Evolutionary conservation across 2,329 filamentous ascomycete species (phyloP).

Genomic region (Xylaria sp.): DNA sequence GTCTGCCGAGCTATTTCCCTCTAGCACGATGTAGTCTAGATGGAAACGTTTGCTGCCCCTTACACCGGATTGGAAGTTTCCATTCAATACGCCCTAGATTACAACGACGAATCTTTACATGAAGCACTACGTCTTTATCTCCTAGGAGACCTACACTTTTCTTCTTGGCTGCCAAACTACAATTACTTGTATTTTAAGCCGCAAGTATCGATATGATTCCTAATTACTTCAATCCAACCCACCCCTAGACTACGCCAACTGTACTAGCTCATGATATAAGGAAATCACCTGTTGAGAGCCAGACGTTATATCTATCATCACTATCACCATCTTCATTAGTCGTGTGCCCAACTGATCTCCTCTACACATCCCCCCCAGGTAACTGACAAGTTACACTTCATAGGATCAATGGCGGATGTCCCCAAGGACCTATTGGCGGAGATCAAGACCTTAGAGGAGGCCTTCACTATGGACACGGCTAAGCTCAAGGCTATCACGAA

Average conservation of each 20-base stretch:
- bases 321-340: constrained; percentile 17
- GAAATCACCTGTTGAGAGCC: constrained; percentile 18
- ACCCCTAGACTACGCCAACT: neutral
- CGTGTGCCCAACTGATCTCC: constrained; percentile 3
- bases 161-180: neutral
- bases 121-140: neutral
- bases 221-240: neutral
- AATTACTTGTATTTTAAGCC: neutral
- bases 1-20: constrained; percentile 1
- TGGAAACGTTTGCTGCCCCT: neutral
- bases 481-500: constrained; percentile 90
- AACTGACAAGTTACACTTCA: constrained; percentile 4
- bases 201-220: neutral
- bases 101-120: neutral
- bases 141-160: neutral
- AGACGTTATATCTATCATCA: constrained; percentile 32
- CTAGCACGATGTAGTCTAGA: neutral
- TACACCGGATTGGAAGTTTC: neutral
- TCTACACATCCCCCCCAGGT: neutral
- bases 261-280: constrained; percentile 20
- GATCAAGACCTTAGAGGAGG: constrained; percentile 81
- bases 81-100: neutral
- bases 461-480: constrained; percentile 76
- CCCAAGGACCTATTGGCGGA: constrained; percentile 81
- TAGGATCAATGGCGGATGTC: constrained; percentile 90